Evolutionary conservation across 1,139 yeast genomes (phyloP).

Genomic region (Kodamaea ohmeri): DNA sequence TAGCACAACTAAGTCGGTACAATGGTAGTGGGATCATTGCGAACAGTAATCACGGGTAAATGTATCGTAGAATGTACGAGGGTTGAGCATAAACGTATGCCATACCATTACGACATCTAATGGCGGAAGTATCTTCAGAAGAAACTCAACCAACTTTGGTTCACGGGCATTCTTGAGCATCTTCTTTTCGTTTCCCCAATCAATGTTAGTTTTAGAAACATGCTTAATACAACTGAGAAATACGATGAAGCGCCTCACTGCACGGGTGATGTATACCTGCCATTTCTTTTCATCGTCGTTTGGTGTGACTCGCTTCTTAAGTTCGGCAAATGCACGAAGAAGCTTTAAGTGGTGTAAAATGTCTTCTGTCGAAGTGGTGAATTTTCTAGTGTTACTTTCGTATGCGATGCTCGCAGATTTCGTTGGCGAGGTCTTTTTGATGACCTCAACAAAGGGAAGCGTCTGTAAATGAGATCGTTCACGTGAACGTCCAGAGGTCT

Average conservation of each 20-base stretch:
- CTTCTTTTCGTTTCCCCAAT: slow-evolving; percentile 9
- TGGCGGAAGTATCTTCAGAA: slow-evolving; percentile 26
- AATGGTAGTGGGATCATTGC: slow-evolving; percentile 29
- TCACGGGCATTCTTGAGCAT: slow-evolving; percentile 3
- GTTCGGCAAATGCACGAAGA: slow-evolving; percentile 25
- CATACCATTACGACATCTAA: slow-evolving; percentile 41
- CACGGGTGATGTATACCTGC: slow-evolving; percentile 8
- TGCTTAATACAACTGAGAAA: slow-evolving; percentile 10
- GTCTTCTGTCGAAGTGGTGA: neutral
- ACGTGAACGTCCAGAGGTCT: too few species aligned
- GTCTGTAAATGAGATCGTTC: too few species aligned
- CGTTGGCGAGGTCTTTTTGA: neutral
- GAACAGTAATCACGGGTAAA: slow-evolving; percentile 23
- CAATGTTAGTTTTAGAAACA: slow-evolving; percentile 8
- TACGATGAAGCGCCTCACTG: slow-evolving; percentile 10
- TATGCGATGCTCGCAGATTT: slow-evolving; percentile 4
- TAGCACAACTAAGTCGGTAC: slow-evolving; percentile 18
- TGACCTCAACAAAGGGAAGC: slow-evolving; percentile 1
- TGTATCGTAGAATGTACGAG: slow-evolving; percentile 28
- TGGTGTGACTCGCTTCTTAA: slow-evolving; percentile 17
- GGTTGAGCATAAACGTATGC: slow-evolving; percentile 35
- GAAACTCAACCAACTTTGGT: slow-evolving; percentile 4
- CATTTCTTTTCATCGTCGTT: slow-evolving; percentile 6
- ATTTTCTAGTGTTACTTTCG: neutral
- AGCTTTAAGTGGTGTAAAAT: slow-evolving; percentile 26